Evolutionary conservation across 164 flowering plant species (phyloP).

Genomic region (Platanus orientalis): DNA sequence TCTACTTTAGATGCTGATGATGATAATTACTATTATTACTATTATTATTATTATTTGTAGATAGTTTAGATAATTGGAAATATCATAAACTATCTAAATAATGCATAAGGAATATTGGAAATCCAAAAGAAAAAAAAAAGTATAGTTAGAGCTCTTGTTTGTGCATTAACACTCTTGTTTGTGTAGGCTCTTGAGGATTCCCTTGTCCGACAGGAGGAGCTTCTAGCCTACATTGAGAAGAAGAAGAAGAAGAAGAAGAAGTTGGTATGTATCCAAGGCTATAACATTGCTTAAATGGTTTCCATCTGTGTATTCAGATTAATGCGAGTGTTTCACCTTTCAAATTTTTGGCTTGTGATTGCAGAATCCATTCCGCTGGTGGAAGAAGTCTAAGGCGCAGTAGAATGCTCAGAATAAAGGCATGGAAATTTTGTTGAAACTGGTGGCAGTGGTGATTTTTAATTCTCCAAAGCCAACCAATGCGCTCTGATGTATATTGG

Average conservation of each 20-base stretch:
- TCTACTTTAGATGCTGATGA: too few relatives aligned
- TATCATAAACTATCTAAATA: too few relatives aligned
- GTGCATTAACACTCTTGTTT: background rate
- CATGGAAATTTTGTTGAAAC: background rate
- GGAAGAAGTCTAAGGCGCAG: background rate
- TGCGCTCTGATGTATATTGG: constrained; percentile 4
- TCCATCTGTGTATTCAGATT: background rate
- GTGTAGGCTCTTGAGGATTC: constrained; percentile 69
- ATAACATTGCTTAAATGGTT: background rate
- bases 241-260: constrained; percentile 71
- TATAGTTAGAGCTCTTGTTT: background rate
- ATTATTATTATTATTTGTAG: too few relatives aligned
- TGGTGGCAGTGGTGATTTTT: constrained; percentile 7
- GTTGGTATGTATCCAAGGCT: constrained; percentile 24
- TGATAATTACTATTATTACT: too few relatives aligned
- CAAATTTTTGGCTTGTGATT: constrained; percentile 5
- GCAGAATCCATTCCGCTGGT: constrained; percentile 23
- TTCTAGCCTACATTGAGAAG: constrained; percentile 64
- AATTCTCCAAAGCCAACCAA: constrained; percentile 5
- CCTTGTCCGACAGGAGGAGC: constrained; percentile 48
- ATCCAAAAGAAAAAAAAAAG: background rate
- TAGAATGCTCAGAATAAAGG: background rate
- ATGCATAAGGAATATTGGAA: too few relatives aligned
- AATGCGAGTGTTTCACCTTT: background rate
- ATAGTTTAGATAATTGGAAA: too few relatives aligned